Percentiles rank a stretch among this genome's conserved stretches.
Conservation (phyloP, 1,284 basidiomycete species). For the Leccinum subrobustum region DNA sequence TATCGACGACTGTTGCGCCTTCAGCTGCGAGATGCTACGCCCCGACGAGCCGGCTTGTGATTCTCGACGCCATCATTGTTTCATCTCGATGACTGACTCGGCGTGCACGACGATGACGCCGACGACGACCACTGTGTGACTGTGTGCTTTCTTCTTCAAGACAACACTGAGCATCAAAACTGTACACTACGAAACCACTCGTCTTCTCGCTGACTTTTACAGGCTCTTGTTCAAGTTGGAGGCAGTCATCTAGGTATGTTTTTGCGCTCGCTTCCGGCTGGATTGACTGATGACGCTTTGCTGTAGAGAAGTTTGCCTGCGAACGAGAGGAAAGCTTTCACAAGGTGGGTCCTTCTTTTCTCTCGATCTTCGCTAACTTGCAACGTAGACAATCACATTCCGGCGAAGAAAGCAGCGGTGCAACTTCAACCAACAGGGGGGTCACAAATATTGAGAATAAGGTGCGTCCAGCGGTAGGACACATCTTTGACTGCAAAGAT, state of each 20-base stretch:
- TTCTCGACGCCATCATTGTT: background rate
- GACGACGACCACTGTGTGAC: background rate
- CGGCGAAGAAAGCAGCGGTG: background rate
- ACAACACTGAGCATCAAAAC: slow-evolving; percentile 3
- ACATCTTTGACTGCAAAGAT: slow-evolving; percentile 11
- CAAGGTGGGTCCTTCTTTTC: background rate
- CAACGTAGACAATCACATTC: too few relatives aligned
- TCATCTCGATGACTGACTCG: background rate
- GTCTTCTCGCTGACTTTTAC: background rate
- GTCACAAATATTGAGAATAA: slow-evolving; percentile 7
- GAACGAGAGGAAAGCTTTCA: background rate
- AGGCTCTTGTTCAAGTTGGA: background rate
- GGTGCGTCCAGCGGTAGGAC: slow-evolving; percentile 27
- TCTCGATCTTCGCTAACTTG: background rate
- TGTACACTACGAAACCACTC: background rate
- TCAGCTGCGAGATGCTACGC: background rate
- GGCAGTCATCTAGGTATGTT: background rate
- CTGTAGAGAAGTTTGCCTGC: background rate
- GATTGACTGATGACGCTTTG: background rate
- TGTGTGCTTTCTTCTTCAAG: background rate
- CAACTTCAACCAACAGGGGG: background rate
- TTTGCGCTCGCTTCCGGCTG: background rate
- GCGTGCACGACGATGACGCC: background rate
- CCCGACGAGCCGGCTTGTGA: background rate
- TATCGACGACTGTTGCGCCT: background rate